A percentile compares a stretch with the other conserved stretches of the same genome.
Conservation (phyloP, 164 flowering plant genomes). For the Pachysandra terminalis region DNA sequence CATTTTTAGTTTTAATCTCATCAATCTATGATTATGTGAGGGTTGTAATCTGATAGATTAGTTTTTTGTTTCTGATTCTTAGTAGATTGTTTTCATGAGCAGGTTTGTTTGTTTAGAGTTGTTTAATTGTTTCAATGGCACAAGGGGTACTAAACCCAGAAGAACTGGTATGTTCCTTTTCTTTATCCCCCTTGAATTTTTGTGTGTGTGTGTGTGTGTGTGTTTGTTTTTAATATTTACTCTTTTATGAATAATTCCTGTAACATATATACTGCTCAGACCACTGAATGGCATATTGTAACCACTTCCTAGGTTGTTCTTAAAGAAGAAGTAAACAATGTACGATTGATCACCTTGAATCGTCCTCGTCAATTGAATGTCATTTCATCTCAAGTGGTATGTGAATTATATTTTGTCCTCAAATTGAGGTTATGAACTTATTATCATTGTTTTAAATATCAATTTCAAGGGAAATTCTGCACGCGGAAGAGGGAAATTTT, state of each 20-base stretch:
- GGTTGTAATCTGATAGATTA: too few relatives aligned
- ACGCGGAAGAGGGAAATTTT: too few relatives aligned
- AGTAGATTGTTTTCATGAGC: not conserved
- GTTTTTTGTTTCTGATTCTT: too few relatives aligned
- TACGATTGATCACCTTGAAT: conserved; percentile 76
- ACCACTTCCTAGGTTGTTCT: conserved; percentile 62
- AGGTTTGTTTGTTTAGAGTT: not conserved
- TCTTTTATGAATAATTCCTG: not conserved
- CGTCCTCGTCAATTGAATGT: conserved; percentile 83
- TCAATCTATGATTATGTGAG: too few relatives aligned
- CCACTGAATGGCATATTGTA: not conserved
- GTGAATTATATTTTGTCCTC: not conserved
- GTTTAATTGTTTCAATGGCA: conserved; percentile 9
- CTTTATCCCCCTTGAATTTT: not conserved
- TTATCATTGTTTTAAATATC: too few relatives aligned
- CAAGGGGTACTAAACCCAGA: conserved; percentile 1
- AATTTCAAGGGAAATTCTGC: too few relatives aligned
- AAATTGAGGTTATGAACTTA: not conserved
- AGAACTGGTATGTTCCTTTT: conserved; percentile 4
- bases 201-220: too few relatives aligned
- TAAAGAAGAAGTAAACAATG: conserved; percentile 59
- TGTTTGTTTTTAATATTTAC: too few relatives aligned
- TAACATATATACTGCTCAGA: not conserved
- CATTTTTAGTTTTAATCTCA: not conserved
- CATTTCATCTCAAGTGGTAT: conserved; percentile 74